These are phyloP conservation scores for Melampsora americana DNA, from an alignment of 1,284 basidiomycete species.

Conservation along the genomic window DNA sequence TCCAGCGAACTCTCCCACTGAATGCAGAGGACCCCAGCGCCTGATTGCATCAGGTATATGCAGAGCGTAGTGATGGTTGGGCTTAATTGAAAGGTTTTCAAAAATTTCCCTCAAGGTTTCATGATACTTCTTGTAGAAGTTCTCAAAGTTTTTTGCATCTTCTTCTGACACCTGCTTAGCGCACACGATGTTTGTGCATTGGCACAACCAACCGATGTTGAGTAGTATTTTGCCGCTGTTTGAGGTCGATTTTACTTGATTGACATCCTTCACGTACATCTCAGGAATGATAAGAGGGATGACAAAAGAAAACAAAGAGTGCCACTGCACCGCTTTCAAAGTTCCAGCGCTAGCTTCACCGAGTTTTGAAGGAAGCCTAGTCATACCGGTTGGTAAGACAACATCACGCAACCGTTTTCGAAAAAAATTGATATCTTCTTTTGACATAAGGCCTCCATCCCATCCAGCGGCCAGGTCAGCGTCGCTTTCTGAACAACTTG, in stretches of 20 bases:
- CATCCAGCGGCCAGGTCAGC: conserved; percentile 4
- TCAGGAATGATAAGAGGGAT: conserved; percentile 22
- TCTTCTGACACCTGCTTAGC: background rate
- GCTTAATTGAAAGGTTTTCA: background rate
- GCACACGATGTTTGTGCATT: background rate
- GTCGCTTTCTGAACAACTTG: background rate
- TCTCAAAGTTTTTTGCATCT: background rate
- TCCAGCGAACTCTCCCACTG: background rate
- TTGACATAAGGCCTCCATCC: conserved; percentile 5
- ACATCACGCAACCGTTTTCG: conserved; percentile 6
- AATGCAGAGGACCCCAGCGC: background rate
- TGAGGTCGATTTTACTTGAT: background rate
- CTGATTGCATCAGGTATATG: background rate
- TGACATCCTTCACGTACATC: background rate
- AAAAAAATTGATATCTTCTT: conserved; percentile 10
- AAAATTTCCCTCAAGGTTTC: background rate
- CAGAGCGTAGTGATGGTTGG: conserved; percentile 11
- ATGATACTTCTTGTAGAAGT: background rate
- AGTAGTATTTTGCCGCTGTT: background rate
- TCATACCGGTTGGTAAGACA: conserved; percentile 8
- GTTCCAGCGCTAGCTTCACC: conserved; percentile 13
- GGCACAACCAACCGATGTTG: background rate
- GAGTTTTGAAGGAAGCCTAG: conserved; percentile 15
- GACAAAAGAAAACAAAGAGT: conserved; percentile 14
- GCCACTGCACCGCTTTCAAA: conserved; percentile 24